Conservation (phyloP, 345 rosid species). For the Cardamine resedifolia region DNA sequence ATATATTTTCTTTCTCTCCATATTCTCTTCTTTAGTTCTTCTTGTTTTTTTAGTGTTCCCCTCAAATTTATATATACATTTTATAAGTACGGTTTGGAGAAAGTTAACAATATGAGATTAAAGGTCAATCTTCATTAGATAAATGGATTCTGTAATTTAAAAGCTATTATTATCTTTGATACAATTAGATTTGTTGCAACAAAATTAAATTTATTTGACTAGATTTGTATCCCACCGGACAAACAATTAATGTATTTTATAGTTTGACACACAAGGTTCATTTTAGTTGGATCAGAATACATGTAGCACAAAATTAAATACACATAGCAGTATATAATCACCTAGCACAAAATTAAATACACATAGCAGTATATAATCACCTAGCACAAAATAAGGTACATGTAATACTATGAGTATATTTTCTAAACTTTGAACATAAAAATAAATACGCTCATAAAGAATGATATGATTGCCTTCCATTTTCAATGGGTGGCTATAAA, state of each 20-base stretch:
- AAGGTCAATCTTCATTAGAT: not conserved
- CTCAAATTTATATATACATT: no score
- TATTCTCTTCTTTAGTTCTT: not conserved
- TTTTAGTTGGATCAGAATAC: no score
- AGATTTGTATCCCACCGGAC: not conserved
- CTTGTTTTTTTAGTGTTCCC: not conserved
- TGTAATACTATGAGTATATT: no score
- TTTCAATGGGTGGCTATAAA: not conserved
- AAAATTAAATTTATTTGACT: no score
- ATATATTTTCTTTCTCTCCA: slow-evolving; percentile 45
- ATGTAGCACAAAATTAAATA: no score
- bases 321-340: no score
- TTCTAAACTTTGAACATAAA: not conserved
- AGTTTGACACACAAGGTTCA: not conserved
- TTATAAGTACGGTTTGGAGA: not conserved
- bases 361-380: no score
- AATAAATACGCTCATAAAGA: not conserved
- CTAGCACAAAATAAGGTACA: not conserved
- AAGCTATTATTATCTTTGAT: no score
- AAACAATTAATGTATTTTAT: not conserved
- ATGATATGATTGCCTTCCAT: not conserved
- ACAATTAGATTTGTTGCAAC: not conserved
- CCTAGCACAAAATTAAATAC: no score
- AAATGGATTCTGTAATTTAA: not conserved
- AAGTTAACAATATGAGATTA: not conserved